Evolutionary conservation across 169 alveolate species (phyloP), one percentile per base, ranked within the genome.

Genomic region (Plasmodium fragile): DNA sequence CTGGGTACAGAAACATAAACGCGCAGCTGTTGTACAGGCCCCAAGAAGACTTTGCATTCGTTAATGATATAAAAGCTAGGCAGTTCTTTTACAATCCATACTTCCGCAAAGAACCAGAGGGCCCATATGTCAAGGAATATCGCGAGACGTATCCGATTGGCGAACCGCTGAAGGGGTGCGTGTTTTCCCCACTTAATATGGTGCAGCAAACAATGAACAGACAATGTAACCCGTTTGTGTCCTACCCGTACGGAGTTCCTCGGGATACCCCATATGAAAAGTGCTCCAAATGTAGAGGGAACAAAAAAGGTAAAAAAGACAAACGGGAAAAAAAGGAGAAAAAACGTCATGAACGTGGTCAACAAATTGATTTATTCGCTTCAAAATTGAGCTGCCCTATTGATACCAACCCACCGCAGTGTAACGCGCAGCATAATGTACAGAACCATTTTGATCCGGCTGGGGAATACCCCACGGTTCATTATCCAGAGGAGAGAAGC

Each of bases 241-340:
- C 93, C n/a, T 85, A 85, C 49, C 93, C 93, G 8, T 85, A 85
- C 53, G 93, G 93, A 10, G 84, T 85, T 49, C 93, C 93, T 36
- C 85, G 36, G 32, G 93, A 73, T 85, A 32, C 65, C 16, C 78
- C 34, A 75, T 85, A 85, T 85, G 85, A 85, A 75, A 75, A 73
- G 59, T 85, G 93, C 45, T 49, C 93, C 77, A 85, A 85, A 53
- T 85, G 93, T 85, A 85, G 53, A 85, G 77, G 85, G n/a, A 85
- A 75, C 10, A 85, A 85, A 49, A 85, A 73, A 22, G 5, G 78
- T n/a, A 71, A 49, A 16, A 83, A 36, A 22, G 65, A 45, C 22
- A 71, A 55, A 6, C 45, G 77, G 53, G 49, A 85, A 6, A 53
- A 75, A 7, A 73, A 34, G 18, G 71, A 81, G 4, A 72, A 53